These are phyloP conservation scores for Chaetoscypha palmicola DNA, from an alignment of 2,329 filamentous ascomycete species.

Conservation along the genomic window DNA sequence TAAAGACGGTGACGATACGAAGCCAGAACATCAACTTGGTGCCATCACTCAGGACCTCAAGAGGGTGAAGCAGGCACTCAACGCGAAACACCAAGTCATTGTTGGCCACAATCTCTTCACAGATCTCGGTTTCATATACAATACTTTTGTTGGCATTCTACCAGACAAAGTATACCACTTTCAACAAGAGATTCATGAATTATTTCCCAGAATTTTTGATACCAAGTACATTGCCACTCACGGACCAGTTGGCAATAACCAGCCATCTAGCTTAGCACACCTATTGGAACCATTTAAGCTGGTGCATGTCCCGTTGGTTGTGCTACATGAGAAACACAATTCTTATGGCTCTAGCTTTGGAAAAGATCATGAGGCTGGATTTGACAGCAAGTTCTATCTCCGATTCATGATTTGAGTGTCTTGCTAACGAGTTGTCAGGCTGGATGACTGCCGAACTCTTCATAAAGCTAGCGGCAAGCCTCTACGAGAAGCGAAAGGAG, in stretches of 20 bases:
- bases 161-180: slow-evolving; percentile 50
- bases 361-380: slow-evolving; percentile 50
- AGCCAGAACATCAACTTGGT: slow-evolving; percentile 23
- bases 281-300: slow-evolving; percentile 38
- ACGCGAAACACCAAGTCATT: slow-evolving; percentile 35
- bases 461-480: slow-evolving; percentile 28
- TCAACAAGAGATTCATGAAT: slow-evolving; percentile 38
- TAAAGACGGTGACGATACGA: slow-evolving; percentile 6
- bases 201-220: slow-evolving; percentile 47
- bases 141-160: slow-evolving; percentile 52
- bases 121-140: slow-evolving; percentile 57
- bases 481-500: slow-evolving; percentile 16
- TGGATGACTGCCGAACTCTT: slow-evolving; percentile 39
- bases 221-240: slow-evolving; percentile 51
- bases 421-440: slow-evolving; percentile 20
- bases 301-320: slow-evolving; percentile 37
- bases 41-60: slow-evolving; percentile 34
- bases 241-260: slow-evolving; percentile 31
- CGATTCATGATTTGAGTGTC: not conserved
- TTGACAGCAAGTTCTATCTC: slow-evolving; percentile 42
- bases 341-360: slow-evolving; percentile 19
- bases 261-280: slow-evolving; percentile 40
- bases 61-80: slow-evolving; percentile 23
- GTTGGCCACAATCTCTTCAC: slow-evolving; percentile 61
- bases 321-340: slow-evolving; percentile 32